Evolutionary conservation across 1,284 basidiomycete genomes (phyloP).

Genomic region (Cutaneotrichosporon cavernicola): DNA sequence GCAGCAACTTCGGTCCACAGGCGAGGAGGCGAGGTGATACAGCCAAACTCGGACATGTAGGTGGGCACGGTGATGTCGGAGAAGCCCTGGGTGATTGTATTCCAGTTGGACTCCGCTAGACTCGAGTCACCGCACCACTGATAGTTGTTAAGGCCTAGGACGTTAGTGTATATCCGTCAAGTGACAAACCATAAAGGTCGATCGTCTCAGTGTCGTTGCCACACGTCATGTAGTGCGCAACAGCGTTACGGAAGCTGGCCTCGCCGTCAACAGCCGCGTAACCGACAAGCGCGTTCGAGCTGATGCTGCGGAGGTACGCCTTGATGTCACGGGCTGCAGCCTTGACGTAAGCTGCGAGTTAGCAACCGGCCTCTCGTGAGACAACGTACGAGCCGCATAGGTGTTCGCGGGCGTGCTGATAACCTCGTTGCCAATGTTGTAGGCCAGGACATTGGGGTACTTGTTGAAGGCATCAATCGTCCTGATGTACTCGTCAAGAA

Average conservation of each 20-base stretch:
- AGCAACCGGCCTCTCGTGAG: background rate
- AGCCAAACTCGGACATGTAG: constrained; percentile 90
- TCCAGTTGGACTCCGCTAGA: constrained; percentile 59
- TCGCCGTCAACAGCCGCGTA: constrained; percentile 82
- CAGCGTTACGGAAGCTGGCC: constrained; percentile 63
- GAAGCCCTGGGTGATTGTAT: constrained; percentile 51
- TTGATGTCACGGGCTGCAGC: constrained; percentile 85
- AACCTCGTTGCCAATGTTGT: constrained; percentile 87
- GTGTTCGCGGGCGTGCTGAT: constrained; percentile 63
- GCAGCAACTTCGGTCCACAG: constrained; percentile 76
- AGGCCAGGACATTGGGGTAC: constrained; percentile 78
- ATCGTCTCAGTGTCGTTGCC: constrained; percentile 69
- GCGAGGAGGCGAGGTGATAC: constrained; percentile 64
- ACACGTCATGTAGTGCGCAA: constrained; percentile 80
- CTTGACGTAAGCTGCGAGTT: constrained; percentile 68
- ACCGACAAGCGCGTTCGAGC: constrained; percentile 69
- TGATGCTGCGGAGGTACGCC: constrained; percentile 73
- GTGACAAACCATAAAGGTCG: constrained; percentile 78
- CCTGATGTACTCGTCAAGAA: constrained; percentile 73
- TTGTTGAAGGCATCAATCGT: constrained; percentile 76
- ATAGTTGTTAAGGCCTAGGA: constrained; percentile 51
- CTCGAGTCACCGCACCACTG: constrained; percentile 75
- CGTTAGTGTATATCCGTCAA: constrained; percentile 59
- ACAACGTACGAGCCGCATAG: constrained; percentile 58
- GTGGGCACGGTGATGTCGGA: constrained; percentile 68